Percentiles rank a stretch among this genome's conserved stretches.
phyloP scores from a whole-genome alignment of 805 yeast genomes.

The Nakazawaea molendinolei region DNA sequence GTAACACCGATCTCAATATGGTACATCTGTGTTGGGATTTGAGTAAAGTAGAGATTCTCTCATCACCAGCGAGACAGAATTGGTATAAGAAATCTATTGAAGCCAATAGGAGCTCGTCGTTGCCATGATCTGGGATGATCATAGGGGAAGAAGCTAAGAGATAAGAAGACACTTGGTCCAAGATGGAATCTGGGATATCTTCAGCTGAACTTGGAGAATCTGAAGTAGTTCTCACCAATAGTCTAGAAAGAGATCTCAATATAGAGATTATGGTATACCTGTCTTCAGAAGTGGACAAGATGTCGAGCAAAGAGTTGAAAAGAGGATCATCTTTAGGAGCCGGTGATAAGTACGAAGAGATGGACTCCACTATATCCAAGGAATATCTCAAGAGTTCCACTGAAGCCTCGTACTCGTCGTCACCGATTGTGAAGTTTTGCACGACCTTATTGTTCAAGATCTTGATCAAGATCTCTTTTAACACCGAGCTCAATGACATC shows the following conservation, averaged over 20 bases:
- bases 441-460: constrained; percentile 29
- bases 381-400: constrained; percentile 62
- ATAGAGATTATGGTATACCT: constrained; percentile 63
- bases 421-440: constrained; percentile 23
- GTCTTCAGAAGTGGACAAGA: constrained; percentile 52
- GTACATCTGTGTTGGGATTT: constrained; percentile 41
- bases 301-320: constrained; percentile 46
- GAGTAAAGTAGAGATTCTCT: constrained; percentile 46
- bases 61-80: constrained; percentile 58
- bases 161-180: constrained; percentile 51
- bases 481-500: constrained; percentile 46
- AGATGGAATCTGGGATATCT: constrained; percentile 35
- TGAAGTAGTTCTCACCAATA: constrained; percentile 51
- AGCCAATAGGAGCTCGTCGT: constrained; percentile 69
- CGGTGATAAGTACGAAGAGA: constrained; percentile 77
- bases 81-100: constrained; percentile 80
- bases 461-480: constrained; percentile 38
- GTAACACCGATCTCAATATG: constrained; percentile 52
- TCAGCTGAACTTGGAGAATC: constrained; percentile 47
- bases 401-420: constrained; percentile 24
- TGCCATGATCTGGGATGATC: constrained; percentile 23
- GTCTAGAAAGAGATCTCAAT: constrained; percentile 71
- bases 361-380: constrained; percentile 76
- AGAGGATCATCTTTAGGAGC: constrained; percentile 64
- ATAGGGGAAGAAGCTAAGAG: constrained; percentile 31